Evolutionary conservation across 352 stramenopile genomes (phyloP).

Genomic region (Phytophthora cryptogea): DNA sequence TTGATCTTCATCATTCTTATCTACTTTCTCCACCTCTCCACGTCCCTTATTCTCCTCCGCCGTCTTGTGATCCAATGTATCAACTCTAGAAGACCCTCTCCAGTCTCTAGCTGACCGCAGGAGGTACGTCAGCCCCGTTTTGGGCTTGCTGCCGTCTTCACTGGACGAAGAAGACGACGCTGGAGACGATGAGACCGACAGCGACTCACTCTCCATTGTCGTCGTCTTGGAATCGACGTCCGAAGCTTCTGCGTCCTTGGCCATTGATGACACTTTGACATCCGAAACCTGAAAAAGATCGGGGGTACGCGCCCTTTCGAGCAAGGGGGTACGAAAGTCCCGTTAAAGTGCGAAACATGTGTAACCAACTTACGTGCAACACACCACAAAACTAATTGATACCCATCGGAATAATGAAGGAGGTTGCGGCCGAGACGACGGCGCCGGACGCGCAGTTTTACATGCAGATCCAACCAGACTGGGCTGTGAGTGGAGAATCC

Average conservation of each 20-base stretch:
- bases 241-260: background rate
- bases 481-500: constrained; percentile 26
- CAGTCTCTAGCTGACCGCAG: constrained; percentile 41
- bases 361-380: background rate
- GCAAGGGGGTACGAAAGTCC: background rate
- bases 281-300: constrained; percentile 20
- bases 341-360: too few relatives aligned
- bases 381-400: background rate
- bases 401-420: constrained; percentile 18
- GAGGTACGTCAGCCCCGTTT: constrained; percentile 40
- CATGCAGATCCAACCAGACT: constrained; percentile 76
- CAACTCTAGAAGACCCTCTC: constrained; percentile 7
- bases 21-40: background rate
- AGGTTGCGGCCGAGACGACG: constrained; percentile 6
- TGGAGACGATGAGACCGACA: constrained; percentile 3
- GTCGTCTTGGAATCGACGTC: background rate
- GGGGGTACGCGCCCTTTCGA: constrained; percentile 11
- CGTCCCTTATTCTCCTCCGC: background rate
- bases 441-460: constrained; percentile 35
- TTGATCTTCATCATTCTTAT: background rate
- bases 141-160: constrained; percentile 5
- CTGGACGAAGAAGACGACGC: constrained; percentile 10
- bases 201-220: constrained; percentile 3
- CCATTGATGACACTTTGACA: constrained; percentile 13
- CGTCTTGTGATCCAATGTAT: background rate